phyloP scores from a whole-genome alignment of 1,284 basidiomycete species.

The Leccinum griseonigrum region DNA sequence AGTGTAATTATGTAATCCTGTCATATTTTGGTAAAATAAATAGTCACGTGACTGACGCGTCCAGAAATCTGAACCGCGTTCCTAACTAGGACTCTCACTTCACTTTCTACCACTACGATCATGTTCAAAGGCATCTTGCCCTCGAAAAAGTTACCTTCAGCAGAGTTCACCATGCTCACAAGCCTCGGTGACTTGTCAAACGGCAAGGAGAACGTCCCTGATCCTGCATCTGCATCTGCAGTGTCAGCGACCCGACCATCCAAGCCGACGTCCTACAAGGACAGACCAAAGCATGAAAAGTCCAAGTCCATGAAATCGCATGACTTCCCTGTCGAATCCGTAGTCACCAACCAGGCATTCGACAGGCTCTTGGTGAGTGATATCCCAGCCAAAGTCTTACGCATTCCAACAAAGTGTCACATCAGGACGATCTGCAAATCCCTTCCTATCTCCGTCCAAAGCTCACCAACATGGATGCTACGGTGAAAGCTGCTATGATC shows the following conservation, averaged over 20 bases:
- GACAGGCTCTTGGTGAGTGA: constrained; percentile 65
- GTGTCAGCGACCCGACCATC: constrained; percentile 23
- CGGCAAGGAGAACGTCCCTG: constrained; percentile 66
- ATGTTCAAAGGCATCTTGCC: constrained; percentile 80
- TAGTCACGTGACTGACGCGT: constrained; percentile 33
- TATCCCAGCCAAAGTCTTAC: not conserved
- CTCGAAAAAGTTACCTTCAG: constrained; percentile 55
- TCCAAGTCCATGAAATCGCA: constrained; percentile 37
- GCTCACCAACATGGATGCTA: constrained; percentile 71
- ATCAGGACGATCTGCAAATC: constrained; percentile 84
- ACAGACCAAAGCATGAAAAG: constrained; percentile 41
- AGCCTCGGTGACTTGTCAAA: constrained; percentile 44
- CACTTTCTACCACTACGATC: constrained; percentile 6
- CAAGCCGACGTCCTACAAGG: constrained; percentile 29
- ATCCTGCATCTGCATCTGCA: constrained; percentile 13
- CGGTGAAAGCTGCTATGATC: constrained; percentile 88
- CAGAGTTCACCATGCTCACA: constrained; percentile 72
- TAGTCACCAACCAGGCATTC: constrained; percentile 60
- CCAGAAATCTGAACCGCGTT: constrained; percentile 30
- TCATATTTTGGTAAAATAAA: constrained; percentile 28
- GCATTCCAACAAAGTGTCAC: constrained; percentile 2
- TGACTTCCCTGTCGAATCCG: constrained; percentile 37
- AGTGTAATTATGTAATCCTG: constrained; percentile 21
- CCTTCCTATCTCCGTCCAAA: constrained; percentile 74
- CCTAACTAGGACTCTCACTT: not conserved